Percentiles rank a stretch among this genome's conserved stretches.
Evolutionary conservation across 331 rosid genomes (phyloP).

Genomic region (Telfairia occidentalis): DNA sequence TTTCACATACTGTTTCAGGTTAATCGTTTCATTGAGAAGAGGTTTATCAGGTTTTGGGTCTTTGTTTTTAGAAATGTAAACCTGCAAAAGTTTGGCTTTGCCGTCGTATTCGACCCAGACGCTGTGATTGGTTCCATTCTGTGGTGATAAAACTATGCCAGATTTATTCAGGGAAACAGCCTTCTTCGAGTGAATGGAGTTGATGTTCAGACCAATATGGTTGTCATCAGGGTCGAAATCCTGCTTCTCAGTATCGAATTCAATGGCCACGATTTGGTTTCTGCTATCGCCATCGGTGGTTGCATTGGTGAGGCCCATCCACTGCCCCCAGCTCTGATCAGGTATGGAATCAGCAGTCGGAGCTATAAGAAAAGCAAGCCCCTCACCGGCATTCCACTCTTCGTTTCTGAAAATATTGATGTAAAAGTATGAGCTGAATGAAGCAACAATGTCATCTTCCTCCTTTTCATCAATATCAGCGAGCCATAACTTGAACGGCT

Average conservation of each 20-base stretch:
- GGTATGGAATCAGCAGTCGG: conserved; percentile 18
- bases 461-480: conserved; percentile 3
- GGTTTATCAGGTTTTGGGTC: conserved; percentile 19
- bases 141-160: conserved; percentile 20
- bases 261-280: conserved; percentile 33
- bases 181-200: conserved; percentile 23
- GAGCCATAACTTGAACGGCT: conserved; percentile 31
- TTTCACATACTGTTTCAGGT: conserved; percentile 18
- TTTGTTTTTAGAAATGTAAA: conserved; percentile 22
- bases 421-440: conserved; percentile 33
- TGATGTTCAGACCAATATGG: conserved; percentile 38
- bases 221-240: conserved; percentile 24
- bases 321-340: conserved; percentile 22
- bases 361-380: conserved; percentile 38
- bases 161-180: conserved; percentile 11
- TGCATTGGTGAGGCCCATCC: conserved; percentile 39
- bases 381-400: conserved; percentile 25
- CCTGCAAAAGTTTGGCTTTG: conserved; percentile 23
- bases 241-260: conserved; percentile 38
- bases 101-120: conserved; percentile 35
- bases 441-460: conserved; percentile 19
- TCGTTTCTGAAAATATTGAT: conserved; percentile 16
- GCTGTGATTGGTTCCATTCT: background rate
- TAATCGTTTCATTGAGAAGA: conserved; percentile 18
- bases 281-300: conserved; percentile 13